Percentiles rank a stretch among this genome's conserved stretches.
These are phyloP conservation scores for Ophiostoma triangulosporum DNA, from an alignment of 2,329 filamentous ascomycete species.

Conservation along the genomic window DNA sequence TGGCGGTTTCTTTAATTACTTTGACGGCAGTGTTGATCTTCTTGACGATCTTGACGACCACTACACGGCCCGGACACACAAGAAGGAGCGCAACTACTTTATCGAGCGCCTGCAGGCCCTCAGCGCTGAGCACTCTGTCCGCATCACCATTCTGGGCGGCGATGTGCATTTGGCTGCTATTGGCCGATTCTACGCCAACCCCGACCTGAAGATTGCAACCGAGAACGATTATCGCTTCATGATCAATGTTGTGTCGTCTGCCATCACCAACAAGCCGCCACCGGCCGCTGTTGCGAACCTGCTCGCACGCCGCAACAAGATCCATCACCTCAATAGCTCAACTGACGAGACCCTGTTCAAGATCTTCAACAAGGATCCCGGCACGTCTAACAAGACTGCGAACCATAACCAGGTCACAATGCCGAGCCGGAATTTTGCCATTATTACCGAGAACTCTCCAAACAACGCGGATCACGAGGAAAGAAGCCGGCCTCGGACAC, in stretches of 20 bases:
- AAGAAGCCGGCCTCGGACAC: not conserved
- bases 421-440: slow-evolving; percentile 84
- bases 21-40: slow-evolving; percentile 86
- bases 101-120: slow-evolving; percentile 72
- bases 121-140: slow-evolving; percentile 73
- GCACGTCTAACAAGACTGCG: slow-evolving; percentile 59
- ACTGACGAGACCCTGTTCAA: slow-evolving; percentile 90
- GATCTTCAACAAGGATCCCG: slow-evolving; percentile 85
- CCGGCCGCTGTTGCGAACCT: slow-evolving; percentile 80
- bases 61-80: slow-evolving; percentile 86
- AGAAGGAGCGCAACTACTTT: slow-evolving; percentile 67
- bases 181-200: slow-evolving; percentile 89
- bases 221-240: slow-evolving; percentile 88
- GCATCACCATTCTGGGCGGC: slow-evolving; percentile 83
- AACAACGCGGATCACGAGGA: slow-evolving; percentile 22
- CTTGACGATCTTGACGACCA: slow-evolving; percentile 91
- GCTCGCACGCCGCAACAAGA: slow-evolving; percentile 78
- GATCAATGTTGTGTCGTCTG: slow-evolving; percentile 85
- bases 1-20: slow-evolving; percentile 80
- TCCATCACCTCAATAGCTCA: slow-evolving; percentile 51
- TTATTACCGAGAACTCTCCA: slow-evolving; percentile 76
- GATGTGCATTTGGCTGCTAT: slow-evolving; percentile 88
- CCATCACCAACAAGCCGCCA: slow-evolving; percentile 90
- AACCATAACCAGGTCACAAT: slow-evolving; percentile 76
- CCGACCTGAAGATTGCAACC: slow-evolving; percentile 59